phyloP scores from a whole-genome alignment of 345 rosid species.

The Noccaea bulbosa region DNA sequence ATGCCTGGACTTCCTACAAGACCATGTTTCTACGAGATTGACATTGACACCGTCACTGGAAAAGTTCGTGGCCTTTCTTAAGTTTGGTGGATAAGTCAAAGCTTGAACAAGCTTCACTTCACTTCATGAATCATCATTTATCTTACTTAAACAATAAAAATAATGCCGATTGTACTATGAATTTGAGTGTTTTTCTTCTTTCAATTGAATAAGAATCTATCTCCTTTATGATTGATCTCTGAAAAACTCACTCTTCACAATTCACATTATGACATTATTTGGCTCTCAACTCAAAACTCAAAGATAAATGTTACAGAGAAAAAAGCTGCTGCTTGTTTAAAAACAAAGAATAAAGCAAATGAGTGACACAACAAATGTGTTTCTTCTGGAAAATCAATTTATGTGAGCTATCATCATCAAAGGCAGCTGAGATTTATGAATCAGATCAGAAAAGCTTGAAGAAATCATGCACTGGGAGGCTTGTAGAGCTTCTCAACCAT shows the following conservation, averaged over 20 bases:
- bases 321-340: constrained; percentile 9
- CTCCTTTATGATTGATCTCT: background rate
- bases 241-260: background rate
- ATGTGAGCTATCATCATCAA: constrained; percentile 3
- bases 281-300: constrained; percentile 23
- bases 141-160: constrained; percentile 29
- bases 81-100: constrained; percentile 18
- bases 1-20: constrained; percentile 99
- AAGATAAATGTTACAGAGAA: constrained; percentile 19
- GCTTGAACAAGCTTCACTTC: background rate
- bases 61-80: constrained; percentile 88
- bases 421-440: constrained; percentile 11
- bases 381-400: constrained; percentile 26
- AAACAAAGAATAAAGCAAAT: constrained; percentile 36
- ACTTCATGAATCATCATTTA: constrained; percentile 11
- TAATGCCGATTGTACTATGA: constrained; percentile 9
- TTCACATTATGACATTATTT: constrained; percentile 10
- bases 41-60: constrained; percentile 77
- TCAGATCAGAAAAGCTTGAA: constrained; percentile 29
- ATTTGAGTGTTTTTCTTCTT: constrained; percentile 11
- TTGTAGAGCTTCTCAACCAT: constrained; percentile 68
- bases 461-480: constrained; percentile 48
- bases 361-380: constrained; percentile 13
- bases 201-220: constrained; percentile 5
- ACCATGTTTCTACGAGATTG: constrained; percentile 96